phyloP scores from a whole-genome alignment of 306 rosid genomes.

The Fragaria iinumae region DNA sequence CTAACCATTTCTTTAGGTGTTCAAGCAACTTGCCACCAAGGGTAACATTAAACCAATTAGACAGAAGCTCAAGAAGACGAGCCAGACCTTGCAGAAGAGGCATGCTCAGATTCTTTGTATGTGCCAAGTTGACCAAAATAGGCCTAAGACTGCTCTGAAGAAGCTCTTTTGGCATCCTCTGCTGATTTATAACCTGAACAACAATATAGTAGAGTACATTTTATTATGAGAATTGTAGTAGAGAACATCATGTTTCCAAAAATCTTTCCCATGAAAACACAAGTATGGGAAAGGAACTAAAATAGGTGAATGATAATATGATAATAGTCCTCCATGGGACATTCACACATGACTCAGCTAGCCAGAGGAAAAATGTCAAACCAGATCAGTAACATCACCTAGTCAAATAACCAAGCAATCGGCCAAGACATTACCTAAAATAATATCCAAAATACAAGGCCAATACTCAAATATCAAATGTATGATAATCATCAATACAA shows the following conservation, averaged over 20 bases:
- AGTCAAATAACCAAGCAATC: conserved; percentile 20
- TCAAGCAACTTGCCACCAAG: conserved; percentile 90
- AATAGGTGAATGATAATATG: conserved; percentile 12
- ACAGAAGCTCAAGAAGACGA: conserved; percentile 89
- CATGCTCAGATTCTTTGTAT: conserved; percentile 94
- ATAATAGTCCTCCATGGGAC: conserved; percentile 18
- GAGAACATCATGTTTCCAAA: conserved; percentile 10
- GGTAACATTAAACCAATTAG: conserved; percentile 98
- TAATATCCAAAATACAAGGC: background rate
- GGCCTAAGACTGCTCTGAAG: conserved; percentile 97
- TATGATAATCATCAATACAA: conserved; percentile 15
- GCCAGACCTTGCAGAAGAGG: conserved; percentile 99
- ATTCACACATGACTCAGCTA: conserved; percentile 5
- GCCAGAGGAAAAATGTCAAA: conserved; percentile 15
- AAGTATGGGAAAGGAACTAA: conserved; percentile 14
- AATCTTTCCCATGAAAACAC: conserved; percentile 18
- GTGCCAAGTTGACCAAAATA: conserved; percentile 92
- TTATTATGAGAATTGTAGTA: background rate
- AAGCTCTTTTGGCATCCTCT: conserved; percentile 95
- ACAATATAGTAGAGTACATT: conserved; percentile 2
- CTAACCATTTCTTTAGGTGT: conserved; percentile 98
- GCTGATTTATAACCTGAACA: conserved; percentile 88
- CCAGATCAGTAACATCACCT: conserved; percentile 18
- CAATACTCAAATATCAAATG: conserved; percentile 12
- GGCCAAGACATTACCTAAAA: background rate